Conservation (phyloP, 2,329 filamentous ascomycete genomes). For the Podosphaera xanthii region DNA sequence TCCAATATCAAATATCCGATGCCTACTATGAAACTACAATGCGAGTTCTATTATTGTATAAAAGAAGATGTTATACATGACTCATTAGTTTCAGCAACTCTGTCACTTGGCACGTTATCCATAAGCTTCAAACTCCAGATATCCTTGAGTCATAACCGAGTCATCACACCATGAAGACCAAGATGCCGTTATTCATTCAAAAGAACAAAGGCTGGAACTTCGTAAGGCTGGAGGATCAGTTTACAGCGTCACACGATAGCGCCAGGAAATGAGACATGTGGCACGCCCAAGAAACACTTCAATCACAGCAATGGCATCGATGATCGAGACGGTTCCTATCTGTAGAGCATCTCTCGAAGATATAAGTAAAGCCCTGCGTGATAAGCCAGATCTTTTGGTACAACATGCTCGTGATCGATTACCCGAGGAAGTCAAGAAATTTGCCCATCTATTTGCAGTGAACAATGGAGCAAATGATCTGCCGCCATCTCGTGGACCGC, state of each 20-base stretch:
- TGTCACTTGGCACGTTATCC: too few relatives aligned
- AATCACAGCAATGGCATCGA: background rate
- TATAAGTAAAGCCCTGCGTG: background rate
- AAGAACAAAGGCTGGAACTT: background rate
- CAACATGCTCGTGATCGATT: background rate
- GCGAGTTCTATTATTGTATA: too few relatives aligned
- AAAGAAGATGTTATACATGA: too few relatives aligned
- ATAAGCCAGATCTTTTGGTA: background rate
- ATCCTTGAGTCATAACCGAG: too few relatives aligned
- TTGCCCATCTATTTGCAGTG: background rate
- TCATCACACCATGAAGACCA: background rate
- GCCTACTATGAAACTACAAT: too few relatives aligned
- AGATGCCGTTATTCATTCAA: background rate
- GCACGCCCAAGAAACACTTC: background rate
- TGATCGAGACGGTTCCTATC: background rate
- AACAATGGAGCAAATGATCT: background rate
- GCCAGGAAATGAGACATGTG: too few relatives aligned
- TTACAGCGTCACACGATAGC: background rate
- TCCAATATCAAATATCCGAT: too few relatives aligned
- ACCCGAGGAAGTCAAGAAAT: background rate
- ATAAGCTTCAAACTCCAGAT: too few relatives aligned
- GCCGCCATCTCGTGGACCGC: background rate
- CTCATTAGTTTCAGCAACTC: too few relatives aligned
- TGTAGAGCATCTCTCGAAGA: background rate
- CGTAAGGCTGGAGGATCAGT: background rate